Evolutionary conservation across 2,329 filamentous ascomycete genomes (phyloP).

Genomic region (Stagonosporopsis tanaceti): DNA sequence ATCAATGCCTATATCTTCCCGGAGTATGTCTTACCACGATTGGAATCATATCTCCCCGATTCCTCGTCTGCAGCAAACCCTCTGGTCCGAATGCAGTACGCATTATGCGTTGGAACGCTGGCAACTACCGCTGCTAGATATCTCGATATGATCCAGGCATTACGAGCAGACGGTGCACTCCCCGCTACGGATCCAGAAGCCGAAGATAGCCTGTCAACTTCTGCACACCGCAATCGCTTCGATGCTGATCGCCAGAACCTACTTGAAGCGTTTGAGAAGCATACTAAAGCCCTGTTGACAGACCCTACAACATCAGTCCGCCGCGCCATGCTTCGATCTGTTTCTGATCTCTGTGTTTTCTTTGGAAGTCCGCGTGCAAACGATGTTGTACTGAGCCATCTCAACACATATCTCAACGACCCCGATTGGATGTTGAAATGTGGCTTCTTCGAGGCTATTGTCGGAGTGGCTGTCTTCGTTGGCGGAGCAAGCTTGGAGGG

Average conservation of each 20-base stretch:
- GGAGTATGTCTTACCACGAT: conserved; percentile 68
- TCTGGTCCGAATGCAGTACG: conserved; percentile 87
- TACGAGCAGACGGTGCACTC: conserved; percentile 83
- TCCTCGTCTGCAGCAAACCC: conserved; percentile 61
- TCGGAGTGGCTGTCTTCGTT: conserved; percentile 89
- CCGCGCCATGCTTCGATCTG: conserved; percentile 88
- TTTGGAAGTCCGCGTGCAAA: conserved; percentile 92
- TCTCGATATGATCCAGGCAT: conserved; percentile 87
- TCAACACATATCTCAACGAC: conserved; percentile 97
- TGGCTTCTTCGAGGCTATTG: conserved; percentile 94
- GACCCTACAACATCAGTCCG: conserved; percentile 86
- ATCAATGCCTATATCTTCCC: conserved; percentile 73
- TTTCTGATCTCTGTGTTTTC: conserved; percentile 91
- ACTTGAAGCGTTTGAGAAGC: conserved; percentile 81
- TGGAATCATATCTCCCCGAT: conserved; percentile 65
- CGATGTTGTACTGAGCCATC: conserved; percentile 92
- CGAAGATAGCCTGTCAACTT: conserved; percentile 74
- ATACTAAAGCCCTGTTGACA: conserved; percentile 89
- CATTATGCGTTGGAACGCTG: conserved; percentile 87
- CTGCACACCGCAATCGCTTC: conserved; percentile 81
- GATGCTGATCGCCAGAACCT: conserved; percentile 87
- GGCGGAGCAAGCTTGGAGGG: conserved; percentile 90
- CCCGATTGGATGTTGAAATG: conserved; percentile 96
- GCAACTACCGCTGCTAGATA: conserved; percentile 86
- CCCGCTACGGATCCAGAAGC: conserved; percentile 79